These are phyloP conservation scores for Hyaloscypha finlandica DNA, from an alignment of 495 filamentous ascomycete species.

Conservation along the genomic window DNA sequence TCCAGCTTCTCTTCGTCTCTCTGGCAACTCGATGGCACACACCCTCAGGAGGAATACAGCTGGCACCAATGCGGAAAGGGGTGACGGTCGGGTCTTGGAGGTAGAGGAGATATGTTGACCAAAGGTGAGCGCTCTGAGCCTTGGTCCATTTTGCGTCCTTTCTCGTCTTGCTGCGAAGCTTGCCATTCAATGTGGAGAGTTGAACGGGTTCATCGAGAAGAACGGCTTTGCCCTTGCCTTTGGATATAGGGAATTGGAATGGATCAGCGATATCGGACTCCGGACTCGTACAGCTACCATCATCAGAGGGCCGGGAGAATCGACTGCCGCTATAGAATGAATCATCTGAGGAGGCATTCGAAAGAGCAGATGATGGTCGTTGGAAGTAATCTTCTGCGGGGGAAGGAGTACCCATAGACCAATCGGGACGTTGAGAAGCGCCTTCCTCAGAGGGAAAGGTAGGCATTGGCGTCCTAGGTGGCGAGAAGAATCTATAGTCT, in stretches of 20 bases:
- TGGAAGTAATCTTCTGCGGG: conserved; percentile 24
- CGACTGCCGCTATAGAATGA: conserved; percentile 35
- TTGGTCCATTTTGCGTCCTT: conserved; percentile 64
- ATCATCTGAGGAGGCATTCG: conserved; percentile 33
- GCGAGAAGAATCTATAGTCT: conserved; percentile 15
- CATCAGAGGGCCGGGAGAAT: conserved; percentile 47
- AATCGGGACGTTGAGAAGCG: conserved; percentile 24
- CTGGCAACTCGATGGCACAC: conserved; percentile 87
- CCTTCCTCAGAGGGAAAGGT: conserved; percentile 10
- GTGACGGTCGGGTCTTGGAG: conserved; percentile 91
- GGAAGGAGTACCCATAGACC: conserved; percentile 26
- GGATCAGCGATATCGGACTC: conserved; percentile 39
- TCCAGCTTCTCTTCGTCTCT: conserved; percentile 85
- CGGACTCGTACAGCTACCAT: conserved; percentile 45
- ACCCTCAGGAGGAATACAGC: conserved; percentile 82
- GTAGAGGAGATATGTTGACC: conserved; percentile 87
- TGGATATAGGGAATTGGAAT: conserved; percentile 28
- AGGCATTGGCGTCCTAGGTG: conserved; percentile 31
- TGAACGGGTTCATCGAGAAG: background rate
- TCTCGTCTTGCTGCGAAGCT: conserved; percentile 28
- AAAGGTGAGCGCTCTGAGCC: conserved; percentile 90
- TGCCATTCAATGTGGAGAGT: conserved; percentile 18
- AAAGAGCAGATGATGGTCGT: conserved; percentile 22
- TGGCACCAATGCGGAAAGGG: conserved; percentile 88
- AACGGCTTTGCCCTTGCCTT: conserved; percentile 24